Evolutionary conservation across 2,329 filamentous ascomycete species (phyloP), one percentile per base, ranked within the genome.

Genomic region (Paecilomyces fulvus): DNA sequence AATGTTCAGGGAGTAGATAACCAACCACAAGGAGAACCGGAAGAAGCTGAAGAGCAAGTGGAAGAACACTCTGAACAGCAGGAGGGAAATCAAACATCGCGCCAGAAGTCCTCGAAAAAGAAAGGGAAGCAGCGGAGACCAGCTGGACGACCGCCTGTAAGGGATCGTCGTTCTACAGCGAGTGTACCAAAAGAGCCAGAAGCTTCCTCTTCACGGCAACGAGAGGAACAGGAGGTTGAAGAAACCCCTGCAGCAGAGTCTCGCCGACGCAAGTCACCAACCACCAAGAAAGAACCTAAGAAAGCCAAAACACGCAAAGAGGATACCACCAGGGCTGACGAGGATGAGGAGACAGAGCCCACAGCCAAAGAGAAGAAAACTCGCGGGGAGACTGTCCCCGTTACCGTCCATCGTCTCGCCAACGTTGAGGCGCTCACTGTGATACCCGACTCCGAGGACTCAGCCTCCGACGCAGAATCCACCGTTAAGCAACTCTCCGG

Each of bases 341-440:
- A 49, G 3, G 5, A 25, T 14, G 59, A 60, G 28, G 55, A 56
- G 48, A 12, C n/a, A 49, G 51, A 52, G 33, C 57, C 55, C 30
- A 55, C 54, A 14, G 60, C 58, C 17, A 55, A 53, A 33, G 55
- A 60, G 30, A 54, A 46, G 51, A 53, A 61, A 49, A 46, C 57
- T 56, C 67, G 70, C 12, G 70, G 69, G 12, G 68, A 72, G 56
- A 73, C 72, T 1, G 70, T 75, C 3, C 69, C 73, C 20, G 69
- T 75, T 33, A 73, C 70, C 3, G 70, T 75, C n/a, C 72, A 75
- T 54, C 73, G 73, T 21, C 67, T 75, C 48, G 62, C 65, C 7
- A 73, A 74, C 54, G 66, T 65, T 59, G 60, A 64, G 52, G 66
- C 67, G 3, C 63, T 75, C 3, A 62, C 63, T 49, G 61, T 62